phyloP scores from a whole-genome alignment of 495 filamentous ascomycete genomes.

The Xylaria scruposa region DNA sequence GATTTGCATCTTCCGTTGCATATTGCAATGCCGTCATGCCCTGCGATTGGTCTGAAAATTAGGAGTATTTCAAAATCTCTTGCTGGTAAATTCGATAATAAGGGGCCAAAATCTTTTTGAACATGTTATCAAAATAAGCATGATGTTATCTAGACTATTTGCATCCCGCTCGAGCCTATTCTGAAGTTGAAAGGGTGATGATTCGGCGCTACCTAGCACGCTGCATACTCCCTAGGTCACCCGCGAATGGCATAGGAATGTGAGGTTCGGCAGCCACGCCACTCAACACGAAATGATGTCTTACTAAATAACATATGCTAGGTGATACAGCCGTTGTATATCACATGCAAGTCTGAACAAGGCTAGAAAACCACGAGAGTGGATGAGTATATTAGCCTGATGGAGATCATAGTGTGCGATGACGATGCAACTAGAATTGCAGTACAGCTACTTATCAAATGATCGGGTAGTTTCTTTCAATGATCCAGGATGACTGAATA shows the following conservation, averaged over 20 bases:
- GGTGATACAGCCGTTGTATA: slow-evolving; percentile 2
- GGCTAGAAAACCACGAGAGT: background rate
- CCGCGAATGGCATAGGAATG: background rate
- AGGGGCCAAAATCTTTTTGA: background rate
- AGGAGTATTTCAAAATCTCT: background rate
- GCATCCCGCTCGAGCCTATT: slow-evolving; percentile 2
- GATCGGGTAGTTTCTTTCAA: background rate
- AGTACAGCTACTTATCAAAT: slow-evolving; percentile 5
- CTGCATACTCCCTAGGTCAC: background rate
- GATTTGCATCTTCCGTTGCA: slow-evolving; percentile 18
- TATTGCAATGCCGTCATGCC: background rate
- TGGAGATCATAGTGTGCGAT: slow-evolving; percentile 3
- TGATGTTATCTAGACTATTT: slow-evolving; percentile 18
- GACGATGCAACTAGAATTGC: slow-evolving; percentile 18
- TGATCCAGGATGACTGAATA: background rate
- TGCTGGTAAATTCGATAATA: slow-evolving; percentile 4
- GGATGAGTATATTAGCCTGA: background rate
- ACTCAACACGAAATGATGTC: slow-evolving; percentile 5
- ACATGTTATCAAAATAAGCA: background rate
- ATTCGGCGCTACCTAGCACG: background rate
- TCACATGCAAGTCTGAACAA: background rate
- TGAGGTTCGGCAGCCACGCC: background rate
- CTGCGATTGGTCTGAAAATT: background rate
- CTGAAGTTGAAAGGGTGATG: background rate
- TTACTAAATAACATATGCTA: slow-evolving; percentile 1